Percentiles rank a stretch among this genome's conserved stretches.
Conservation (phyloP, 1,284 basidiomycete species). For the Moniliophthora roreri region DNA sequence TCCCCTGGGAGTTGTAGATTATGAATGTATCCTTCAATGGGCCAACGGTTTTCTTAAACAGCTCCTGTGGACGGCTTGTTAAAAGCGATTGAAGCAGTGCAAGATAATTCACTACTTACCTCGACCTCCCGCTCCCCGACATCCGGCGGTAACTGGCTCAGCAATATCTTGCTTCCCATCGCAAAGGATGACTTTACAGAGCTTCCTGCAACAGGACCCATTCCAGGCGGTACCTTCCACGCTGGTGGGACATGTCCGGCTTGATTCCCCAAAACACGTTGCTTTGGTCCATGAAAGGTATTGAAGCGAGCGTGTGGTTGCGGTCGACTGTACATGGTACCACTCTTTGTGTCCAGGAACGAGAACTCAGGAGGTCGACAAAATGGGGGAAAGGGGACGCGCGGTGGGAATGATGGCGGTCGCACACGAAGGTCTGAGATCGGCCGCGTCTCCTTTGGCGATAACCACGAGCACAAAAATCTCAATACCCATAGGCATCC, state of each 20-base stretch:
- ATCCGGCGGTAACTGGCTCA: constrained; percentile 68
- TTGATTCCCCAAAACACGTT: constrained; percentile 54
- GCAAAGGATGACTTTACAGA: constrained; percentile 26
- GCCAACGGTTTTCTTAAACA: constrained; percentile 74
- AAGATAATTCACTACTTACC: constrained; percentile 38
- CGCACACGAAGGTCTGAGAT: no score
- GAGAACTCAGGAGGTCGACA: not conserved
- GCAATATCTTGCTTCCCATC: constrained; percentile 66
- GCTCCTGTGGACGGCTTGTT: constrained; percentile 42
- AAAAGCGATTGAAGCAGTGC: not conserved
- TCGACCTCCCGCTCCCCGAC: constrained; percentile 69
- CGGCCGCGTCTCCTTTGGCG: no score
- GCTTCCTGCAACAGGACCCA: constrained; percentile 12
- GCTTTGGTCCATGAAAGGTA: constrained; percentile 54
- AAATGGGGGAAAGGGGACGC: no score
- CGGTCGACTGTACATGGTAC: not conserved
- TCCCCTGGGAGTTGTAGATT: constrained; percentile 69
- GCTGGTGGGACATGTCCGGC: constrained; percentile 56
- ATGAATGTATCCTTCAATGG: constrained; percentile 67
- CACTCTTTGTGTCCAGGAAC: not conserved
- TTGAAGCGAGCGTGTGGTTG: constrained; percentile 36
- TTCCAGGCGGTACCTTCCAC: constrained; percentile 40
- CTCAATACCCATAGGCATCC: no score
- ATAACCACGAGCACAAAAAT: no score
- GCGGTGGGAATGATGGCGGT: no score